phyloP scores from a whole-genome alignment of 2,329 filamentous ascomycete genomes.

The Aspergillus floridensis region DNA sequence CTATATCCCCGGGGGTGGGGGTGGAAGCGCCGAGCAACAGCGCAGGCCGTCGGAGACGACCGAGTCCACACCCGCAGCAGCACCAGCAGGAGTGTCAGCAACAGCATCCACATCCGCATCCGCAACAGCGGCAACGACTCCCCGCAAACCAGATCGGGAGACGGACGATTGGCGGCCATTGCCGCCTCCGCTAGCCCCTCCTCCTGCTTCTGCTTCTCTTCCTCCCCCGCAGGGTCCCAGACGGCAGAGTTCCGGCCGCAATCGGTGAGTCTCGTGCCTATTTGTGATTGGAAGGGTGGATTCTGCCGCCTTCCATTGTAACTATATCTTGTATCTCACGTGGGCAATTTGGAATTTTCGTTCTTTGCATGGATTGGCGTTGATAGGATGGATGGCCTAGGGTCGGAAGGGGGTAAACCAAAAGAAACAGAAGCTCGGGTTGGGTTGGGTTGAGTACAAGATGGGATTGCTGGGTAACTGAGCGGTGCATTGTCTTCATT shows the following conservation, averaged over 20 bases:
- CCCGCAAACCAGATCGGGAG: constrained; percentile 19
- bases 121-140: not conserved
- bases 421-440: not conserved
- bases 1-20: constrained; percentile 42
- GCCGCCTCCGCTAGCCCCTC: not conserved
- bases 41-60: constrained; percentile 14
- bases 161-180: constrained; percentile 20
- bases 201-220: not conserved
- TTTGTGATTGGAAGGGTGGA: not conserved
- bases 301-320: not conserved
- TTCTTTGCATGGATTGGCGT: not conserved
- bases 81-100: too few species aligned
- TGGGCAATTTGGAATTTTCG: not conserved
- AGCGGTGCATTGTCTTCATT: too few species aligned
- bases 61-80: constrained; percentile 9
- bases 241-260: constrained; percentile 18
- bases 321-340: not conserved
- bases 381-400: not conserved
- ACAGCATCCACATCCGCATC: constrained; percentile 18
- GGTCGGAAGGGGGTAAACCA: not conserved
- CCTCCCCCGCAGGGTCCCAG: not conserved
- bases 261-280: not conserved
- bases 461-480: too few species aligned
- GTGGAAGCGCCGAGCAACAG: constrained; percentile 26
- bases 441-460: not conserved